phyloP scores from a whole-genome alignment of 2,329 filamentous ascomycete genomes.

The Sodiomyces alkalinus region DNA sequence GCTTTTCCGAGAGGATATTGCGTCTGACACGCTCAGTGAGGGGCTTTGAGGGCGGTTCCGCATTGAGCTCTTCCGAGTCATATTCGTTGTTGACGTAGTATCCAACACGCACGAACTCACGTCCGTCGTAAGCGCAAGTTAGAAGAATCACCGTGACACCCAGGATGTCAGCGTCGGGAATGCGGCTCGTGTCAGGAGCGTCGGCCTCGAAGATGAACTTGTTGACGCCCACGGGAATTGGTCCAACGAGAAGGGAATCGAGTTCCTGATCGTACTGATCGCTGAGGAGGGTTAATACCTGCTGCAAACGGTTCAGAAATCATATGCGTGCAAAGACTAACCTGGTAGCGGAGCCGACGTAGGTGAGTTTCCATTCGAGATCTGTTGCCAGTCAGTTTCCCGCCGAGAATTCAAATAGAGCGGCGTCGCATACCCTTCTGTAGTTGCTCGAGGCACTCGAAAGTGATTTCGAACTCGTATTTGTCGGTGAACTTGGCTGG shows the following conservation, averaged over 20 bases:
- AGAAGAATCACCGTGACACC: slow-evolving; percentile 95
- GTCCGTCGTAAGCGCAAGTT: slow-evolving; percentile 88
- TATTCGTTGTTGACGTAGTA: slow-evolving; percentile 99
- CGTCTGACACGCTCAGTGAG: slow-evolving; percentile 83
- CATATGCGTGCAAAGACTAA: slow-evolving; percentile 39
- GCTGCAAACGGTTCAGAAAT: slow-evolving; percentile 6
- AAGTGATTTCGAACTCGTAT: slow-evolving; percentile 97
- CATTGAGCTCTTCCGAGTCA: slow-evolving; percentile 74
- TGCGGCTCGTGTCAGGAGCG: slow-evolving; percentile 75
- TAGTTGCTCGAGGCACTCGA: slow-evolving; percentile 88
- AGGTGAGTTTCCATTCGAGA: slow-evolving; percentile 98
- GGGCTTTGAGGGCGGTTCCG: slow-evolving; percentile 83
- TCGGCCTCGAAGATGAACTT: slow-evolving; percentile 98
- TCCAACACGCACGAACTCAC: slow-evolving; percentile 93
- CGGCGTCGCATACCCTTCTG: slow-evolving; percentile 55
- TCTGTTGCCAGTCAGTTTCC: slow-evolving; percentile 34
- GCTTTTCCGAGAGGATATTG: slow-evolving; percentile 93
- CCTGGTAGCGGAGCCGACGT: slow-evolving; percentile 96
- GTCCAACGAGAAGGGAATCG: slow-evolving; percentile 88
- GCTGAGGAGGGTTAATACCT: slow-evolving; percentile 27
- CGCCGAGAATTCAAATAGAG: neutral
- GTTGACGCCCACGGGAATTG: slow-evolving; percentile 95
- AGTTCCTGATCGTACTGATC: slow-evolving; percentile 98
- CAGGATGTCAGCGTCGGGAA: slow-evolving; percentile 87
- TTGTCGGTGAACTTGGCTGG: slow-evolving; percentile 84